Evolutionary conservation across 768 basidiomycete genomes (phyloP).

Genomic region (Hemileccinum rubropunctum): DNA sequence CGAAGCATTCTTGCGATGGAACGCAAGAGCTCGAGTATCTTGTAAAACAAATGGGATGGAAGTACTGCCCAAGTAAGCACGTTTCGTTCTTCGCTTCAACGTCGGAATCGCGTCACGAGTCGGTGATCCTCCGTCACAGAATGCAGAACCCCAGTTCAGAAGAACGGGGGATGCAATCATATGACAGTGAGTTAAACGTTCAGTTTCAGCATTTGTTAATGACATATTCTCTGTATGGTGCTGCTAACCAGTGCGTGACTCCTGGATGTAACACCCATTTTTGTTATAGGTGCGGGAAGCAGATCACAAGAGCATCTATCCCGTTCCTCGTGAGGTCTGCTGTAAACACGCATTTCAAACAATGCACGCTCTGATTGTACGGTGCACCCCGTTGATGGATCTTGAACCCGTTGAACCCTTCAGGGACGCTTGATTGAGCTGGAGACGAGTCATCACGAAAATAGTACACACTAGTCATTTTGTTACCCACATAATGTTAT

Average conservation of each 20-base stretch:
- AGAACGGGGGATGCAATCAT: conserved; percentile 55
- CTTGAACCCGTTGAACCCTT: no score
- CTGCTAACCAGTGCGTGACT: conserved; percentile 40
- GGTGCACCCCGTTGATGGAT: no score
- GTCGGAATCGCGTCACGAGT: no score
- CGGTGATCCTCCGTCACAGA: conserved; percentile 20
- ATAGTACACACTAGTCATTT: no score
- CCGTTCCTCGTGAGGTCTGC: conserved; percentile 31
- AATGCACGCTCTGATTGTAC: conserved; percentile 29
- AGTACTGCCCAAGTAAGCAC: conserved; percentile 53
- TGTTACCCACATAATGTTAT: no score
- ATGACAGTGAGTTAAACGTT: conserved; percentile 46
- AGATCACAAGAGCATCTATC: conserved; percentile 40
- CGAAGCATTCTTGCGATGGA: conserved; percentile 56
- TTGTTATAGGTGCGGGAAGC: conserved; percentile 49
- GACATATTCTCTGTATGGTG: neutral
- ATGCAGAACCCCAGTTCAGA: conserved; percentile 48
- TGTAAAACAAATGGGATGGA: conserved; percentile 56
- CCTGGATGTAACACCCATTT: conserved; percentile 59
- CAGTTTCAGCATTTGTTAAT: neutral
- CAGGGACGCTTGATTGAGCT: no score
- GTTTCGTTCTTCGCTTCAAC: neutral
- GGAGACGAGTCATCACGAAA: no score
- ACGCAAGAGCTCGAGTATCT: conserved; percentile 49
- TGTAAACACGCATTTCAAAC: conserved; percentile 33